These are phyloP conservation scores for Botrytis medusae DNA, from an alignment of 2,329 filamentous ascomycete species.

Conservation along the genomic window DNA sequence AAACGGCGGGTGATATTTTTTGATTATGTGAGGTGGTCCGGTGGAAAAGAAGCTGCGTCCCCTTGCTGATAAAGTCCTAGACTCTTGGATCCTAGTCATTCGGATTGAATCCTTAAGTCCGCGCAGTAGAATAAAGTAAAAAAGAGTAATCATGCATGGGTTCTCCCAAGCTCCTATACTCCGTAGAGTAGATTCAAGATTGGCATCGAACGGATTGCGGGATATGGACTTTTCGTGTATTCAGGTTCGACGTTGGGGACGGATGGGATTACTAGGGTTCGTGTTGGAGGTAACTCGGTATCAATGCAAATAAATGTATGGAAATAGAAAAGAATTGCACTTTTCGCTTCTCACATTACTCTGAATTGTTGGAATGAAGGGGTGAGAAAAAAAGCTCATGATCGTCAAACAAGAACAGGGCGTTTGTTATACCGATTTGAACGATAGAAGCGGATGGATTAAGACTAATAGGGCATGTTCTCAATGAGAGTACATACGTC, in stretches of 20 bases:
- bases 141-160: constrained; percentile 1
- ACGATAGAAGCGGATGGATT: background rate
- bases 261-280: background rate
- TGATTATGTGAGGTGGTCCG: constrained; percentile 12
- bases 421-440: background rate
- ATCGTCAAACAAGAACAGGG: background rate
- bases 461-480: background rate
- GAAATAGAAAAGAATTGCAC: background rate
- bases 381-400: background rate
- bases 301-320: background rate
- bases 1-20: constrained; percentile 8
- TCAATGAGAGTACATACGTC: background rate
- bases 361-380: constrained; percentile 3
- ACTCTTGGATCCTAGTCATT: background rate
- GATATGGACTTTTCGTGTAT: background rate
- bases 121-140: background rate
- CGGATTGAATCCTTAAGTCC: background rate
- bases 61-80: constrained; percentile 1
- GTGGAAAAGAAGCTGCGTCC: background rate
- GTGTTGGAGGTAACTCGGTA: background rate
- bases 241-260: background rate
- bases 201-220: background rate
- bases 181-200: background rate
- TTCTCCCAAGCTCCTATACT: constrained; percentile 4
- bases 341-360: background rate